A percentile compares a stretch with the other conserved stretches of the same genome.
These are phyloP conservation scores for Umbilicus rupestris DNA, from an alignment of 164 flowering plant genomes.

Conservation along the genomic window DNA sequence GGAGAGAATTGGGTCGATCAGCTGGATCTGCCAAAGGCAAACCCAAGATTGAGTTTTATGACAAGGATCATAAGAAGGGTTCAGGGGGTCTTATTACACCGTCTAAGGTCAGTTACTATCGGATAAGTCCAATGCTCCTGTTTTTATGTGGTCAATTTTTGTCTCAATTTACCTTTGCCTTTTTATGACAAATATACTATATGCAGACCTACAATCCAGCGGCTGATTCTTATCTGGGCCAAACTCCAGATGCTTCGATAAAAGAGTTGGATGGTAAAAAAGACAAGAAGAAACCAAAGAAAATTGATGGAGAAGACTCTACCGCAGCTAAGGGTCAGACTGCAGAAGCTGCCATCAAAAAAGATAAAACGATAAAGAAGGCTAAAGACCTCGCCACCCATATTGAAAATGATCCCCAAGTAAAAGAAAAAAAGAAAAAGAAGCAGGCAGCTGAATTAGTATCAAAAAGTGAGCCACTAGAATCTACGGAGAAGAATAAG, in stretches of 20 bases:
- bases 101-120: slow-evolving; percentile 82
- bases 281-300: slow-evolving; percentile 12
- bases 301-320: background rate
- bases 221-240: slow-evolving; percentile 34
- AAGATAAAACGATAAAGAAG: background rate
- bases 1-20: slow-evolving; percentile 64
- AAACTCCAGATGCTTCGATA: no score
- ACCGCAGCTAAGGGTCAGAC: no score
- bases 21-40: slow-evolving; percentile 93
- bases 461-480: no score
- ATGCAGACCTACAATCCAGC: slow-evolving; percentile 69
- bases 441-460: no score
- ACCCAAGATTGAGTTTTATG: slow-evolving; percentile 74
- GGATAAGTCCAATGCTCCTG: background rate
- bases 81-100: slow-evolving; percentile 60
- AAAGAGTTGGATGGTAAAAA: no score
- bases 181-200: background rate
- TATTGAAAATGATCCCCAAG: background rate
- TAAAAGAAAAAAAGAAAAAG: background rate
- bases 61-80: slow-evolving; percentile 74
- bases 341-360: background rate
- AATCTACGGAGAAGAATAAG: no score
- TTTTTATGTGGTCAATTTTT: no score
- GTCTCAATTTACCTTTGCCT: background rate
- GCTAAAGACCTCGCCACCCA: background rate